phyloP scores from a whole-genome alignment of 306 rosid species.

The Prosopis cineraria region DNA sequence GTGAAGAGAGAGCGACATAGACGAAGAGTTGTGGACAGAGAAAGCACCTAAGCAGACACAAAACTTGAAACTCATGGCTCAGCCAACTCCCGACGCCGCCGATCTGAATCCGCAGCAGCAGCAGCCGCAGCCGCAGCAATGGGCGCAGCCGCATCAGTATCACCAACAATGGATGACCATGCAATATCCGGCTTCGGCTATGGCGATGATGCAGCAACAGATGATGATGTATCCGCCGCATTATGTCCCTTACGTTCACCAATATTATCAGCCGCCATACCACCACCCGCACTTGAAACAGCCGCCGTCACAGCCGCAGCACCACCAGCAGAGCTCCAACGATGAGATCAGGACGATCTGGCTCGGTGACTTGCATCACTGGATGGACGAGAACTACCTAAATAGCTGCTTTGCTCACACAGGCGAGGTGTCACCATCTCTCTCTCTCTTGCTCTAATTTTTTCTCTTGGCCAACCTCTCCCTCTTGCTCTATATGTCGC shows the following conservation, averaged over 20 bases:
- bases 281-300: constrained; percentile 20
- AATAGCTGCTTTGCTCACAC: constrained; percentile 78
- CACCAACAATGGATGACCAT: constrained; percentile 91
- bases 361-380: constrained; percentile 88
- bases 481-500: not conserved
- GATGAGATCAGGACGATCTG: constrained; percentile 94
- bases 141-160: constrained; percentile 51
- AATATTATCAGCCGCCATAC: constrained; percentile 18
- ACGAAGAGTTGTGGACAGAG: not conserved
- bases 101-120: constrained; percentile 58
- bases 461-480: not conserved
- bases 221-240: constrained; percentile 96
- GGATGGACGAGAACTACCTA: constrained; percentile 92
- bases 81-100: constrained; percentile 44
- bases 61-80: constrained; percentile 51
- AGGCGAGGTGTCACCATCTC: constrained; percentile 58
- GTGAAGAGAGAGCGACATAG: not conserved
- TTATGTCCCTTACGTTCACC: constrained; percentile 60
- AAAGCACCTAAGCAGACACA: not conserved
- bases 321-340: constrained; percentile 39
- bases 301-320: constrained; percentile 40
- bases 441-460: not conserved
- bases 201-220: constrained; percentile 97
- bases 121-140: constrained; percentile 40
- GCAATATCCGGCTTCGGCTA: constrained; percentile 91